phyloP scores from a whole-genome alignment of 495 filamentous ascomycete genomes.

The Viridothelium virens region DNA sequence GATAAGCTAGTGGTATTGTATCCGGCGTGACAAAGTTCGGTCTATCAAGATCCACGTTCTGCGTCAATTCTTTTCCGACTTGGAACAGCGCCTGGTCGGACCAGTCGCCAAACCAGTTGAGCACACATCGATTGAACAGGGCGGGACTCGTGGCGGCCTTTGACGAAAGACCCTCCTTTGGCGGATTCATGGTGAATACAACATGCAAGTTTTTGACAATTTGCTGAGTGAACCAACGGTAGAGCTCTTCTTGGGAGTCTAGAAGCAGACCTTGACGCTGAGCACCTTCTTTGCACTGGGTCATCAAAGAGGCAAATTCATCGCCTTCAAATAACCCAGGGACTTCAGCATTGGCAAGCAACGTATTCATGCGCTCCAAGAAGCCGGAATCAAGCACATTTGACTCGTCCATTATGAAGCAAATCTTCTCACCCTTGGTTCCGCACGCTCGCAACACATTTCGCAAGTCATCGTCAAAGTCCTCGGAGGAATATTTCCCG shows the following conservation, averaged over 20 bases:
- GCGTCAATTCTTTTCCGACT: constrained; percentile 89
- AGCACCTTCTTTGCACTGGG: constrained; percentile 93
- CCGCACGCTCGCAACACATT: constrained; percentile 88
- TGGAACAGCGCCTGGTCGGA: constrained; percentile 98
- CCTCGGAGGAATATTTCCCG: constrained; percentile 94
- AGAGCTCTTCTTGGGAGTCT: constrained; percentile 95
- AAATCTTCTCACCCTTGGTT: constrained; percentile 98
- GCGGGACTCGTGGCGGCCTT: constrained; percentile 96
- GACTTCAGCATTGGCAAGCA: constrained; percentile 95
- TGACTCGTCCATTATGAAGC: constrained; percentile 99
- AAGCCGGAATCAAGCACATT: constrained; percentile 98
- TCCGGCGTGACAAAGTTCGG: constrained; percentile 79
- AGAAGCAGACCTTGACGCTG: constrained; percentile 91
- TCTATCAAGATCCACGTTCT: constrained; percentile 88
- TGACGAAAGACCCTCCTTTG: constrained; percentile 85
- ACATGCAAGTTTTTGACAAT: constrained; percentile 98
- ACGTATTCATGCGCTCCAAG: constrained; percentile 96
- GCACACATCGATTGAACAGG: constrained; percentile 95
- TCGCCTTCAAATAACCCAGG: constrained; percentile 97
- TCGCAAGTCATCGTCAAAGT: constrained; percentile 95
- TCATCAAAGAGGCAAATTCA: constrained; percentile 93
- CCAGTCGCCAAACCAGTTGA: constrained; percentile 99
- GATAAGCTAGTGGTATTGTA: constrained; percentile 83
- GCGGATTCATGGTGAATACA: constrained; percentile 99
- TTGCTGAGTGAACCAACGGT: constrained; percentile 99